phyloP scores from a whole-genome alignment of 2,329 filamentous ascomycete genomes.

The Fusarium coicis region DNA sequence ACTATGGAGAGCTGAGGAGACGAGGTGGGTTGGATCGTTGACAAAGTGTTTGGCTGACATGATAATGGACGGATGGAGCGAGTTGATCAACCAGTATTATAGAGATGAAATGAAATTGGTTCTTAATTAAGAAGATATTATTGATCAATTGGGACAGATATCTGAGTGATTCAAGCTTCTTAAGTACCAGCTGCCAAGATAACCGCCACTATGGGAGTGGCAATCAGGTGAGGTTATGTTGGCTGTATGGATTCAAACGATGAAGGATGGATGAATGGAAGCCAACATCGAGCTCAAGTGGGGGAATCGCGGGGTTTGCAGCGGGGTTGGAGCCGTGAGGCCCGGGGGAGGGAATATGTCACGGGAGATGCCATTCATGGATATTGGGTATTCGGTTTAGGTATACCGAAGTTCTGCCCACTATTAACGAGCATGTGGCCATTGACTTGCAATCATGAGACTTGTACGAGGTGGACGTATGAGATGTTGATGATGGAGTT shows the following conservation, averaged over 20 bases:
- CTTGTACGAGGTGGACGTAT: neutral
- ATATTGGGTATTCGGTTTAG: neutral
- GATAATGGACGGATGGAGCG: conserved; percentile 11
- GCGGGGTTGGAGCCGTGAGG: conserved; percentile 19
- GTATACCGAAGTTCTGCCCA: neutral
- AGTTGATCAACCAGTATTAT: conserved; percentile 7
- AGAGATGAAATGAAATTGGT: neutral
- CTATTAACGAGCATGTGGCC: conserved; percentile 7
- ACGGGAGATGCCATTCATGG: neutral
- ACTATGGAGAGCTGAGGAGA: conserved; percentile 79
- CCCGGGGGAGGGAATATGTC: conserved; percentile 13
- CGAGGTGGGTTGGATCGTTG: conserved; percentile 82
- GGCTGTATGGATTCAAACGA: neutral
- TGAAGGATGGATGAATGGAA: conserved; percentile 6
- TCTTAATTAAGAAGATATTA: neutral
- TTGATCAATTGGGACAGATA: neutral
- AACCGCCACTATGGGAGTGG: neutral
- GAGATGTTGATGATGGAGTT: neutral
- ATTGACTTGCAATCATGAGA: conserved; percentile 9
- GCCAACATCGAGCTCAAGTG: conserved; percentile 9
- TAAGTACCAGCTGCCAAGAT: conserved; percentile 9
- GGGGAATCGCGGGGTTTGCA: conserved; percentile 27
- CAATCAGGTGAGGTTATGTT: conserved; percentile 10
- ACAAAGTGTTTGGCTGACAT: conserved; percentile 85
- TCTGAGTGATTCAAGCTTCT: neutral